These are phyloP conservation scores for Scheffersomyces parashehatae DNA, from an alignment of 1,139 yeast genomes.

Conservation along the genomic window DNA sequence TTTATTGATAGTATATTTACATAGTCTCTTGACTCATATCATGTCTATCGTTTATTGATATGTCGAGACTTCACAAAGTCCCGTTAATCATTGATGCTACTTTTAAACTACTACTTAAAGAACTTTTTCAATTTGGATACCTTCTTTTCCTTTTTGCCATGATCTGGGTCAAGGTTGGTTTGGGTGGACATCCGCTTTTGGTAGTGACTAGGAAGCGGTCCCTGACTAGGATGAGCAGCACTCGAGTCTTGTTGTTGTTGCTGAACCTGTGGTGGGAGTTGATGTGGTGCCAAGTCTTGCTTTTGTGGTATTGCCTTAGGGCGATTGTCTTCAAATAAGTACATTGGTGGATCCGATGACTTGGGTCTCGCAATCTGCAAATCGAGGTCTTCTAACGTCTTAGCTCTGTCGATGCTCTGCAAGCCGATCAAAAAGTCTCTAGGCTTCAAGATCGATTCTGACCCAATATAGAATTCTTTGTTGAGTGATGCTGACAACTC, in stretches of 20 bases:
- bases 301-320: slow-evolving; percentile 13
- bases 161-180: slow-evolving; percentile 7
- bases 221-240: slow-evolving; percentile 7
- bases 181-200: slow-evolving; percentile 25
- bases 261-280: slow-evolving; percentile 4
- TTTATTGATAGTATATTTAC: too few species aligned
- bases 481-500: slow-evolving; percentile 64
- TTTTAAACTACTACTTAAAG: slow-evolving; percentile 26
- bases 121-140: slow-evolving; percentile 36
- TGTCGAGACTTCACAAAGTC: too few species aligned
- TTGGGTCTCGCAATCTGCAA: slow-evolving; percentile 30
- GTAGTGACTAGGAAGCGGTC: slow-evolving; percentile 27
- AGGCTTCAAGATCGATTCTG: slow-evolving; percentile 76
- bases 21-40: too few species aligned
- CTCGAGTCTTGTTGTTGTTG: slow-evolving; percentile 6
- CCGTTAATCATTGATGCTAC: too few species aligned
- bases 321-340: slow-evolving; percentile 30
- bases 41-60: too few species aligned
- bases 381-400: slow-evolving; percentile 33
- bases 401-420: slow-evolving; percentile 41
- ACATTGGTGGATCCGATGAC: slow-evolving; percentile 34
- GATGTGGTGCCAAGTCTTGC: slow-evolving; percentile 1
- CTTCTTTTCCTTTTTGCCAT: slow-evolving; percentile 31
- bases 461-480: slow-evolving; percentile 81
- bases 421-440: slow-evolving; percentile 49